Conservation (phyloP, 768 basidiomycete genomes). For the Trametes cubensis region DNA sequence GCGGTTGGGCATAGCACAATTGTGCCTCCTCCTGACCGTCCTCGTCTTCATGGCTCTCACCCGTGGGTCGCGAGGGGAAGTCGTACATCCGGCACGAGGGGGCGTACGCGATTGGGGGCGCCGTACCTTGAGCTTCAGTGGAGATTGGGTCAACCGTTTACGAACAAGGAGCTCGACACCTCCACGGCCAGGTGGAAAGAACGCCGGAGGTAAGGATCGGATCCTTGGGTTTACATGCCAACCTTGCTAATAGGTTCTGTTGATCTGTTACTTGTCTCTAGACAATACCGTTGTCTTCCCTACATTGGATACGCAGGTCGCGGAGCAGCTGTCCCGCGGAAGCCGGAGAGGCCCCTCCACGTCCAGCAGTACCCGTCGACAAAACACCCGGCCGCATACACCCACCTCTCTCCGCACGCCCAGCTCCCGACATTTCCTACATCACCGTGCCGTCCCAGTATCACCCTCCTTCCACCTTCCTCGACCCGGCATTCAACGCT, state of each 20-base stretch:
- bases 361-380: constrained; percentile 6
- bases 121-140: constrained; percentile 56
- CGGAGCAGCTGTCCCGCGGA: constrained; percentile 11
- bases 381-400: constrained; percentile 24
- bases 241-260: not conserved
- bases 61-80: constrained; percentile 59
- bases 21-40: constrained; percentile 80
- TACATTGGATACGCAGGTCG: constrained; percentile 19
- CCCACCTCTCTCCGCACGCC: constrained; percentile 27
- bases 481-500: constrained; percentile 45
- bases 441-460: constrained; percentile 29
- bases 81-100: constrained; percentile 20
- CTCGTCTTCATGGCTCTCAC: constrained; percentile 87
- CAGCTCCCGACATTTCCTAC: constrained; percentile 21
- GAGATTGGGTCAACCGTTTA: constrained; percentile 50
- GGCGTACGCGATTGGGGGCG: constrained; percentile 58
- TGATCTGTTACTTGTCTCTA: no score
- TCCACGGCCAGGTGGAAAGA: constrained; percentile 11
- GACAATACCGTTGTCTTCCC: constrained; percentile 27
- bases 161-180: constrained; percentile 38
- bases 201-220: constrained; percentile 11
- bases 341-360: not conserved
- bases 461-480: constrained; percentile 36
- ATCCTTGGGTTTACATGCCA: not conserved
- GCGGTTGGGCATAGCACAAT: constrained; percentile 84